Conservation (phyloP, 2,329 filamentous ascomycete genomes). For the Aspergillus tubingensis region DNA sequence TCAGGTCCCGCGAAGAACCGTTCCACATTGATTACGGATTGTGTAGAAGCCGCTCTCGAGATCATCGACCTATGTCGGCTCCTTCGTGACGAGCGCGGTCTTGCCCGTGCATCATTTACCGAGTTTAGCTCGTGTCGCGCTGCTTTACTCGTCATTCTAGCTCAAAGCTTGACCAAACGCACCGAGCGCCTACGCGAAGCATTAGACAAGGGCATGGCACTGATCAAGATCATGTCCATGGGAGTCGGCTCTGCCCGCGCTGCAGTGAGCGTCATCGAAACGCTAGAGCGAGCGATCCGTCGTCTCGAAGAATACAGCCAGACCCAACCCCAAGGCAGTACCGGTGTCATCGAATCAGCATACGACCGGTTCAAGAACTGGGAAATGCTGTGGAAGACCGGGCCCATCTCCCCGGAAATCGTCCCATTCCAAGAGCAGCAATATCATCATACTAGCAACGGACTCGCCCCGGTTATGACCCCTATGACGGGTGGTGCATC, state of each 20-base stretch:
- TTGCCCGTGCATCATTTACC: constrained; percentile 58
- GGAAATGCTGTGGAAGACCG: constrained; percentile 53
- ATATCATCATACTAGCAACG: constrained; percentile 8
- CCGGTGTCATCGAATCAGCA: constrained; percentile 48
- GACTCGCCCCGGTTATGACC: constrained; percentile 22
- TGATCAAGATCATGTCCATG: constrained; percentile 57
- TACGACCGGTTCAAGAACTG: constrained; percentile 56
- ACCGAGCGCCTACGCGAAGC: constrained; percentile 48
- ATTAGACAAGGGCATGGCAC: constrained; percentile 52
- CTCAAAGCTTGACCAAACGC: constrained; percentile 43
- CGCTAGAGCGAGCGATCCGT: constrained; percentile 52
- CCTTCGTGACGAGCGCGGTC: constrained; percentile 54
- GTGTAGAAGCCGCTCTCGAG: constrained; percentile 55
- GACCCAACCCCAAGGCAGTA: constrained; percentile 31
- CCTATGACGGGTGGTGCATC: constrained; percentile 24
- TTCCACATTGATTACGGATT: constrained; percentile 51
- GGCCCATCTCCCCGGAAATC: constrained; percentile 37
- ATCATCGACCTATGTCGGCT: constrained; percentile 55
- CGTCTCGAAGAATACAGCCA: constrained; percentile 50
- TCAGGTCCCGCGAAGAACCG: constrained; percentile 39
- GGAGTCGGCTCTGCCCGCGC: constrained; percentile 56
- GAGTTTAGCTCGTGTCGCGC: constrained; percentile 60
- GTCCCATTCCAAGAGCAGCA: constrained; percentile 30
- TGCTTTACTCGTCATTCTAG: constrained; percentile 52
- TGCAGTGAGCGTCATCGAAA: constrained; percentile 56